These are phyloP conservation scores for Scheffersomyces stambukii DNA, from an alignment of 1,139 yeast genomes.

Conservation along the genomic window DNA sequence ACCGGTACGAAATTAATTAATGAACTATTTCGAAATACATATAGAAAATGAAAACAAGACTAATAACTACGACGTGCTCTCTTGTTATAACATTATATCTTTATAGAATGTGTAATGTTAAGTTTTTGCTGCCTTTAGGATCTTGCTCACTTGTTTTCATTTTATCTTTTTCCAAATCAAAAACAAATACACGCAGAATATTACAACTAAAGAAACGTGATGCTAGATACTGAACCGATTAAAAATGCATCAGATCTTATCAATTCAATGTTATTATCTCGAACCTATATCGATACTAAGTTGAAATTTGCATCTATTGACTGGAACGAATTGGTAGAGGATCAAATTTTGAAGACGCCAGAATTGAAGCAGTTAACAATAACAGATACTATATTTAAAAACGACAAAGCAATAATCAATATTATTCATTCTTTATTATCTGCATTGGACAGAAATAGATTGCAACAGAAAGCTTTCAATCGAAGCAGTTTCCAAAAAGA, in stretches of 20 bases:
- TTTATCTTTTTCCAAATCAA: slow-evolving; percentile 1
- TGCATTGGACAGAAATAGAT: slow-evolving; percentile 36
- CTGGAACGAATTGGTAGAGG: slow-evolving; percentile 25
- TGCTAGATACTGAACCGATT: too few species aligned
- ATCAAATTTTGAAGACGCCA: slow-evolving; percentile 15
- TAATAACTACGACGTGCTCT: too few species aligned
- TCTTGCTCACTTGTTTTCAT: neutral
- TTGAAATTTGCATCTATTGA: slow-evolving; percentile 33
- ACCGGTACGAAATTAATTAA: too few species aligned
- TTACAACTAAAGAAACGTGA: too few species aligned
- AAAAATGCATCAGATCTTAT: slow-evolving; percentile 31
- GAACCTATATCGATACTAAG: slow-evolving; percentile 33
- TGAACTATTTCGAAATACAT: too few species aligned
- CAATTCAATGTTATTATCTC: slow-evolving; percentile 32
- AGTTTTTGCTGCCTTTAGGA: neutral
- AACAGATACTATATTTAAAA: slow-evolving; percentile 32
- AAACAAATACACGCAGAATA: slow-evolving; percentile 1
- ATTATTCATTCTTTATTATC: slow-evolving; percentile 38
- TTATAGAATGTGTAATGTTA: slow-evolving; percentile 1
- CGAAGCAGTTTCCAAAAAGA: slow-evolving; percentile 28
- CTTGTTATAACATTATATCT: too few species aligned
- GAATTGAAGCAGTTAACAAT: slow-evolving; percentile 15
- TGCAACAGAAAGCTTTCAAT: slow-evolving; percentile 31
- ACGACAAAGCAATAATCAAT: slow-evolving; percentile 42
- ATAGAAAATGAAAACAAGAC: too few species aligned